These are phyloP conservation scores for Ceratocystis cacaofunesta DNA, from an alignment of 2,329 filamentous ascomycete genomes.

Conservation along the genomic window DNA sequence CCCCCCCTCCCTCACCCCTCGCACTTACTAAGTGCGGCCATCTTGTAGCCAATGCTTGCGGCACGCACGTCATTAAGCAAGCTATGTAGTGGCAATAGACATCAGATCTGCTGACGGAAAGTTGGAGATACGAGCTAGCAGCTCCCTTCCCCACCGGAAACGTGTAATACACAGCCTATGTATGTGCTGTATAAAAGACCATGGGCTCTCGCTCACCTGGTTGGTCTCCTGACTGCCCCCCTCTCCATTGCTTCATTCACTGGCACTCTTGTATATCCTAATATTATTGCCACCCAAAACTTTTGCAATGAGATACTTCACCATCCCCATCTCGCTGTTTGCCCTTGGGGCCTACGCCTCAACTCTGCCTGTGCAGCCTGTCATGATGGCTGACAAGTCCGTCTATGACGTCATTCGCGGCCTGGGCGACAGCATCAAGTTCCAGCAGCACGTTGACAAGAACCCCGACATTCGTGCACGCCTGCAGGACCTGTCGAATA, in stretches of 20 bases:
- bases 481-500: constrained; percentile 56
- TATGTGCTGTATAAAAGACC: background rate
- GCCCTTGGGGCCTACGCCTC: constrained; percentile 13
- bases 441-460: constrained; percentile 31
- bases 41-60: background rate
- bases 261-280: background rate
- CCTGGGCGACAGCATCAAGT: constrained; percentile 14
- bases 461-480: constrained; percentile 55
- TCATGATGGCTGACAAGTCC: constrained; percentile 3
- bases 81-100: background rate
- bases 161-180: too few relatives aligned
- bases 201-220: background rate
- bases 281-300: constrained; percentile 33
- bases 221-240: background rate
- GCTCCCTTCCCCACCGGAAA: too few relatives aligned
- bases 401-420: constrained; percentile 21
- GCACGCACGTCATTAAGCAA: background rate
- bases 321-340: constrained; percentile 1
- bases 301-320: constrained; percentile 27
- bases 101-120: background rate
- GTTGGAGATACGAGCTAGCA: background rate
- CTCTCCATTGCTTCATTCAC: background rate
- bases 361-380: constrained; percentile 4
- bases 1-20: background rate
- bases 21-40: background rate